Base-by-base conservation (phyloP, 495 filamentous ascomycete species). In the Talaromyces thailandensis region DNA sequence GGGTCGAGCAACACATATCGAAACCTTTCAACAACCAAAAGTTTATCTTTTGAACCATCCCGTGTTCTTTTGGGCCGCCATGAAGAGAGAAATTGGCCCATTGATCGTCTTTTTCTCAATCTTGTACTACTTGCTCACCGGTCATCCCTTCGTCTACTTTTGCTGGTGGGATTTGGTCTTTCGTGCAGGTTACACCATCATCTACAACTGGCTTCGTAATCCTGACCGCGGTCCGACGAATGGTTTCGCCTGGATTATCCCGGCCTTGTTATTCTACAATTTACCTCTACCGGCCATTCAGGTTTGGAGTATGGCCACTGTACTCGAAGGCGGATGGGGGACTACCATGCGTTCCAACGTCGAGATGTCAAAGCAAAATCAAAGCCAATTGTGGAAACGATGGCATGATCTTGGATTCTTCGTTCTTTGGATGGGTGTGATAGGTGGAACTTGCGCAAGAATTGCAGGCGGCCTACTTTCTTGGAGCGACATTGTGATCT, bases 21-120 rank as follows among this genome's bases (percentile, higher is more conserved):
- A 74, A 64, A 66, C 70, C 16, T 72, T 74, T 63, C 71, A 74
- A 60, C 68, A 70, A 58, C 71, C 71, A 2, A 62, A 66, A 50
- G 57, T 74, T 25, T 74, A 74, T 64, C 64, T 69, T 31, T 65
- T 72, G 32, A 70, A 65, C 48, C 63, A 68, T 51, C 70, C 71
- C 0, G 65, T 74, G 26, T 68, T 74, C 63, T 74, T 74, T 61
- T 70, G 67, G 63, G 69, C 71, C 25, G 71, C 71, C 5, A 65
- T 74, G 63, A 69, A 70, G 45, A 63, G 70, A 21, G 69, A 72
- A 62, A 50, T 65, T 23, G 70, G 70, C 7, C 70, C 71, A 16
- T 45, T 72, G 12, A 65, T 72, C 26, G 69, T 66, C 25, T 61
- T 69, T 4, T 45, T 63, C 25, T 71, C 65, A 14, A 66, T 71